Evolutionary conservation across 306 rosid species (phyloP).

Genomic region (Ziziphus jujuba): DNA sequence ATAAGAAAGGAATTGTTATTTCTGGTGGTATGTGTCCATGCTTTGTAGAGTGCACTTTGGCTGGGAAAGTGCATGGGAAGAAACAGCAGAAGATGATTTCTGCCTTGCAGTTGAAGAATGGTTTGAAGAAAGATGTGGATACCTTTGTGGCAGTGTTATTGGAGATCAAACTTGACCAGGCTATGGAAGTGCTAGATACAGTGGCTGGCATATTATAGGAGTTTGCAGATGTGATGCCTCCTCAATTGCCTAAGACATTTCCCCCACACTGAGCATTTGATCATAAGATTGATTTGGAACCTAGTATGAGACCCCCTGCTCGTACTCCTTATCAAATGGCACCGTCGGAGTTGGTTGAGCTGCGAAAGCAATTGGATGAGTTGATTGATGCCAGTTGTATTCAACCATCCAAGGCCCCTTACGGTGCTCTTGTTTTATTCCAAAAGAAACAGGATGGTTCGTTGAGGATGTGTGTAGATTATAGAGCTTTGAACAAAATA

Average conservation of each 20-base stretch:
- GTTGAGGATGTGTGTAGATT: too few relatives aligned
- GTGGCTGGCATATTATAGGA: not conserved
- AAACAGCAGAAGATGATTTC: not conserved
- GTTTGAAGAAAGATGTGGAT: not conserved
- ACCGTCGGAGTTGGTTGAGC: too few relatives aligned
- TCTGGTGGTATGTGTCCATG: rapidly evolving
- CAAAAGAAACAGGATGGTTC: too few relatives aligned
- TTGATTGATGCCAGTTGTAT: too few relatives aligned
- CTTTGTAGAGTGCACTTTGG: not conserved
- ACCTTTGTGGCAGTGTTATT: not conserved
- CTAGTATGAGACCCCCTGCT: too few relatives aligned
- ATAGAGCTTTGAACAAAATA: too few relatives aligned
- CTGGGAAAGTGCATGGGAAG: not conserved
- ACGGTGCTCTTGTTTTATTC: too few relatives aligned
- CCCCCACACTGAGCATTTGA: not conserved
- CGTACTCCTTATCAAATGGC: too few relatives aligned
- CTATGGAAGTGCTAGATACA: not conserved
- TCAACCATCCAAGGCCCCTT: too few relatives aligned
- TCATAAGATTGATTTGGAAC: too few relatives aligned
- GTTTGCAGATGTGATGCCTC: not conserved
- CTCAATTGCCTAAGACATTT: not conserved
- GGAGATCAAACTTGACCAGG: not conserved
- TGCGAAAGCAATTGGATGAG: too few relatives aligned
- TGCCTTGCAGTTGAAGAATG: not conserved
- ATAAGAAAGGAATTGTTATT: too few relatives aligned